Percentiles rank a stretch among this genome's conserved stretches.
phyloP scores from a whole-genome alignment of 495 filamentous ascomycete genomes.

The Tuber indicum region DNA sequence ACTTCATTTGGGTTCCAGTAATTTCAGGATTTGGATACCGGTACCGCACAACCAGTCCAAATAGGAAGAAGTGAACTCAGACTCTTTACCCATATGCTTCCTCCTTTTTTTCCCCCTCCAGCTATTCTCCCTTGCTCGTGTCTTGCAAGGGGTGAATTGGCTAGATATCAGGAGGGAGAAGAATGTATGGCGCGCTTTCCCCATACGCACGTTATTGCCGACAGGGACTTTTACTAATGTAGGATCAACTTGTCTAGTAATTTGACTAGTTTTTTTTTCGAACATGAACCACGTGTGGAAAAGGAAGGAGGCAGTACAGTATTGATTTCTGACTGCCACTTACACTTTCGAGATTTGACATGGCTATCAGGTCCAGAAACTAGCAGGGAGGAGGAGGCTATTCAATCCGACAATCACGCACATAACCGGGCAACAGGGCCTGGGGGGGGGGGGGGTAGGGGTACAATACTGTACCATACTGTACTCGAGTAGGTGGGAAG shows the following conservation, averaged over 20 bases:
- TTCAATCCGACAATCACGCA: slow-evolving; percentile 34
- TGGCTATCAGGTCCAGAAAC: slow-evolving; percentile 11
- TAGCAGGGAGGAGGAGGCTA: slow-evolving; percentile 23
- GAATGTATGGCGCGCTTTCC: slow-evolving; percentile 26
- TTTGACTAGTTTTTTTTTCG: neutral
- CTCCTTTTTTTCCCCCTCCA: neutral
- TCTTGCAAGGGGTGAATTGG: slow-evolving; percentile 4
- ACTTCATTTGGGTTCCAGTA: neutral
- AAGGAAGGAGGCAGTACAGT: neutral
- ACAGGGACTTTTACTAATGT: slow-evolving; percentile 29
- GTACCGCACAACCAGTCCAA: neutral
- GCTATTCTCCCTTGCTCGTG: neutral
- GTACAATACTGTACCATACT: no score
- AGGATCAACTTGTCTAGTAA: slow-evolving; percentile 26
- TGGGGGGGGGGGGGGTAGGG: slow-evolving; percentile 25
- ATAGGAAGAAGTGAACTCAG: neutral
- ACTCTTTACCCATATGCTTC: neutral
- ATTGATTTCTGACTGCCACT: slow-evolving; percentile 7
- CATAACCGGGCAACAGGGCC: slow-evolving; percentile 40
- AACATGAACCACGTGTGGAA: slow-evolving; percentile 2
- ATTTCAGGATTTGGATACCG: neutral
- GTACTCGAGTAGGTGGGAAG: slow-evolving; percentile 18
- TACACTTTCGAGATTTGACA: slow-evolving; percentile 26
- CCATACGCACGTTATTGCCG: slow-evolving; percentile 33
- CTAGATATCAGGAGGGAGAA: neutral